Percentiles rank a stretch among this genome's conserved stretches.
These are phyloP conservation scores for Bruguiera parviflora DNA, from an alignment of 345 rosid genomes.

Conservation along the genomic window DNA sequence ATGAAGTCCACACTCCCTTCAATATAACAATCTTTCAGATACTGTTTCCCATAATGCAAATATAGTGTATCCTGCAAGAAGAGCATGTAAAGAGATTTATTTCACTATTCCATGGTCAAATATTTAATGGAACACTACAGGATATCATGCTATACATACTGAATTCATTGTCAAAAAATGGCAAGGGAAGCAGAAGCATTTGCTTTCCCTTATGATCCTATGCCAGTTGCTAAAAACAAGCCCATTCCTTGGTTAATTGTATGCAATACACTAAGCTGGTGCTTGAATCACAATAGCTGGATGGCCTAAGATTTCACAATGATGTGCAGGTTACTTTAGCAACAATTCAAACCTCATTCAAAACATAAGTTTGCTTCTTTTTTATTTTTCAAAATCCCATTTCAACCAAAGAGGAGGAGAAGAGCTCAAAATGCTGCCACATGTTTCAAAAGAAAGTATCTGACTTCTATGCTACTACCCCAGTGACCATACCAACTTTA, in stretches of 20 bases:
- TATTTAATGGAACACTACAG: background rate
- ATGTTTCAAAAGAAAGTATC: too few relatives aligned
- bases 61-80: constrained; percentile 80
- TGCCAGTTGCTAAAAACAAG: background rate
- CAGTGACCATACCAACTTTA: too few relatives aligned
- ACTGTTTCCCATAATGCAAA: constrained; percentile 88
- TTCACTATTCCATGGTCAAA: background rate
- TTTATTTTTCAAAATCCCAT: too few relatives aligned
- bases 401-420: too few relatives aligned
- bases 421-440: too few relatives aligned
- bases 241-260: background rate
- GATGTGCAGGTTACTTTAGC: background rate
- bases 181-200: too few relatives aligned
- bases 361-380: too few relatives aligned
- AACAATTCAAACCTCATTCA: background rate
- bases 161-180: background rate
- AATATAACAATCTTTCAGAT: constrained; percentile 77
- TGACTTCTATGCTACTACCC: too few relatives aligned
- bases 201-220: too few relatives aligned
- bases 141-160: background rate
- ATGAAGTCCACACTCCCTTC: constrained; percentile 97
- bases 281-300: background rate
- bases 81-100: background rate
- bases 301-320: background rate
- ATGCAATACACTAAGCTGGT: background rate